Percentiles rank a stretch among this genome's conserved stretches.
Evolutionary conservation across 257 asterid genomes (phyloP).

Genomic region (Eustoma russellianum): DNA sequence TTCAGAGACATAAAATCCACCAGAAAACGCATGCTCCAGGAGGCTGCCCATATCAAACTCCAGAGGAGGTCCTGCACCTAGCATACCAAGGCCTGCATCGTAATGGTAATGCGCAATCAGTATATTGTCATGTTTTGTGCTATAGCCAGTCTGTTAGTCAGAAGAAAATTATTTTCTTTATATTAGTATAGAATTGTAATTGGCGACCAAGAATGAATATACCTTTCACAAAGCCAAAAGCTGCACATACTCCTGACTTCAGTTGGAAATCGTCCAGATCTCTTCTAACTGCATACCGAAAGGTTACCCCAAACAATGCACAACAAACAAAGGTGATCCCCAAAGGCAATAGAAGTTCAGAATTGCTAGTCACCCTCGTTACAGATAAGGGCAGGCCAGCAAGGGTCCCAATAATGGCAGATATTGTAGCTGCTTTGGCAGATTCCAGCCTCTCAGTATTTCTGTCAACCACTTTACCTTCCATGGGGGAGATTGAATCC

Average conservation of each 20-base stretch:
- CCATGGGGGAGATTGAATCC: conserved; percentile 8
- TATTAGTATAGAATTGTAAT: no score
- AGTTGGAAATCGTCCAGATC: conserved; percentile 74
- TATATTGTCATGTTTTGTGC: background rate
- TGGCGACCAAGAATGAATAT: background rate
- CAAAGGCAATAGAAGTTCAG: conserved; percentile 55
- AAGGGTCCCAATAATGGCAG: conserved; percentile 66
- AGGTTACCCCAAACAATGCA: conserved; percentile 83
- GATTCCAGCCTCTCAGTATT: conserved; percentile 69
- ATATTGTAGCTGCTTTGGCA: conserved; percentile 60
- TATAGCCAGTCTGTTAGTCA: no score
- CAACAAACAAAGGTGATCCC: conserved; percentile 65
- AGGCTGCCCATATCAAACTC: conserved; percentile 53
- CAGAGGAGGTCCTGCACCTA: conserved; percentile 49
- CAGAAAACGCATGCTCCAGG: conserved; percentile 41
- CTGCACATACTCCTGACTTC: conserved; percentile 79
- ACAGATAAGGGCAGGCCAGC: conserved; percentile 65
- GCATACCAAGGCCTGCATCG: conserved; percentile 65
- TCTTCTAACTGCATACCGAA: conserved; percentile 74
- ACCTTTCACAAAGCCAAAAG: conserved; percentile 87
- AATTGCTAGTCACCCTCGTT: conserved; percentile 31
- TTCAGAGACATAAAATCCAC: conserved; percentile 58
- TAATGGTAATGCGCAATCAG: background rate
- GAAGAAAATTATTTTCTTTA: no score
- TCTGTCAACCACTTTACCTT: conserved; percentile 23